A percentile compares a stretch with the other conserved stretches of the same genome.
phyloP scores from a whole-genome alignment of 2,329 filamentous ascomycete species.

The Ophiostoma perfectum region DNA sequence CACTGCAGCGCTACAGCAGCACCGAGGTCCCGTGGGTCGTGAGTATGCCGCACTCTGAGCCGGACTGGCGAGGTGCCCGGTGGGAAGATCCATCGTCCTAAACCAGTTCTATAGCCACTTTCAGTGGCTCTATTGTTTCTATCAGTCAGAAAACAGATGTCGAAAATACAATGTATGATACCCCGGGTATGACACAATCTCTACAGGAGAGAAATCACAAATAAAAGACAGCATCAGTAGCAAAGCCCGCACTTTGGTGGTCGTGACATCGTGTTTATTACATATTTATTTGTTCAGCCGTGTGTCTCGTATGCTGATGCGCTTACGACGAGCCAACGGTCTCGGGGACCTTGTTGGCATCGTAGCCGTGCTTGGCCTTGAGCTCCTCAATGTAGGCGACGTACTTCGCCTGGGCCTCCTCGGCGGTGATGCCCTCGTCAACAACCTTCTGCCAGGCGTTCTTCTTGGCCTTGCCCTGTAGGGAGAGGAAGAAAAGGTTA shows the following conservation, averaged over 20 bases:
- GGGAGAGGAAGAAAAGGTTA: slow-evolving; percentile 20
- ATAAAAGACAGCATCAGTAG: neutral
- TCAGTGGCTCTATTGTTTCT: too few species aligned
- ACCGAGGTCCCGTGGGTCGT: slow-evolving; percentile 74
- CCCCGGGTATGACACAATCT: neutral
- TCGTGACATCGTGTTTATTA: slow-evolving; percentile 11
- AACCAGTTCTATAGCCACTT: too few species aligned
- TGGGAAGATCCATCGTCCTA: slow-evolving; percentile 33
- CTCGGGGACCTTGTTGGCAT: slow-evolving; percentile 59
- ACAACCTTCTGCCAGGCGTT: slow-evolving; percentile 67
- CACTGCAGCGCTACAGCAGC: slow-evolving; percentile 58
- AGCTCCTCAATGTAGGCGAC: slow-evolving; percentile 65
- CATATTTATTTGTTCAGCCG: neutral
- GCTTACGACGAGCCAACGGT: slow-evolving; percentile 37
- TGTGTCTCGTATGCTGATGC: neutral
- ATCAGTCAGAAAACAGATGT: too few species aligned
- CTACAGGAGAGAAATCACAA: neutral
- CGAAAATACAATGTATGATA: neutral
- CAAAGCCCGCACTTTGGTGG: neutral
- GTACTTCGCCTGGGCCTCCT: slow-evolving; percentile 71
- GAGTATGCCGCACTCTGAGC: slow-evolving; percentile 51
- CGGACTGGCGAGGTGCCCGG: slow-evolving; percentile 52
- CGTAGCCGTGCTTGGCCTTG: slow-evolving; percentile 64
- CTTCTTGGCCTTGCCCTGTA: slow-evolving; percentile 72
- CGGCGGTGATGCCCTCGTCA: slow-evolving; percentile 56